Conservation (phyloP, 2,329 filamentous ascomycete genomes). For the Trichoderma koningiopsis region DNA sequence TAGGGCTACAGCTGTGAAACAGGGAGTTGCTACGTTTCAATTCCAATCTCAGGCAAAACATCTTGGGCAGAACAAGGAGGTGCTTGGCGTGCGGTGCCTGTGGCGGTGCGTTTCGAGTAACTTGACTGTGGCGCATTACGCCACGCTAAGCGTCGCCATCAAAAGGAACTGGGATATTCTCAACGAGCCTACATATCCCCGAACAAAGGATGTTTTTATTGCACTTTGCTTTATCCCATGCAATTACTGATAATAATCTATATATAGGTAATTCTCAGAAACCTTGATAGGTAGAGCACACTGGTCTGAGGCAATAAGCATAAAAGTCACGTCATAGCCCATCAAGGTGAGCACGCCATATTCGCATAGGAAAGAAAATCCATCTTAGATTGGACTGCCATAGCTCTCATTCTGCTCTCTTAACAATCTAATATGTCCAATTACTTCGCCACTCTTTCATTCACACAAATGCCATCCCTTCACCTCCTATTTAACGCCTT, state of each 20-base stretch:
- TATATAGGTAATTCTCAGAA: background rate
- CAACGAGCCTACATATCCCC: background rate
- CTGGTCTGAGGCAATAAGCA: background rate
- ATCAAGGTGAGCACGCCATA: slow-evolving; percentile 18
- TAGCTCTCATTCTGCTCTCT: background rate
- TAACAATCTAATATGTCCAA: background rate
- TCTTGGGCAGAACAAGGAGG: slow-evolving; percentile 1
- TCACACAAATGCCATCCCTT: slow-evolving; percentile 12
- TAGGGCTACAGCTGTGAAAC: slow-evolving; percentile 1
- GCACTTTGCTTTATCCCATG: background rate
- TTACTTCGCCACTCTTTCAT: background rate
- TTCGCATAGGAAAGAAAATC: slow-evolving; percentile 9
- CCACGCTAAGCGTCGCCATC: background rate
- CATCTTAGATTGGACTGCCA: slow-evolving; percentile 1
- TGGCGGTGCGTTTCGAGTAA: slow-evolving; percentile 2
- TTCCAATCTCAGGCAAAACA: background rate
- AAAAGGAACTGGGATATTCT: background rate
- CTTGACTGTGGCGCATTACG: background rate
- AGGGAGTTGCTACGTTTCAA: slow-evolving; percentile 28
- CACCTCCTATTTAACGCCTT: slow-evolving; percentile 16
- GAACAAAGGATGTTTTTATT: background rate
- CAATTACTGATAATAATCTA: background rate
- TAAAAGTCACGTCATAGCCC: slow-evolving; percentile 14
- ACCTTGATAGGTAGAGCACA: background rate
- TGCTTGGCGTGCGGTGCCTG: slow-evolving; percentile 4